Evolutionary conservation across 805 yeast species (phyloP).

Genomic region (Candida ortonii): DNA sequence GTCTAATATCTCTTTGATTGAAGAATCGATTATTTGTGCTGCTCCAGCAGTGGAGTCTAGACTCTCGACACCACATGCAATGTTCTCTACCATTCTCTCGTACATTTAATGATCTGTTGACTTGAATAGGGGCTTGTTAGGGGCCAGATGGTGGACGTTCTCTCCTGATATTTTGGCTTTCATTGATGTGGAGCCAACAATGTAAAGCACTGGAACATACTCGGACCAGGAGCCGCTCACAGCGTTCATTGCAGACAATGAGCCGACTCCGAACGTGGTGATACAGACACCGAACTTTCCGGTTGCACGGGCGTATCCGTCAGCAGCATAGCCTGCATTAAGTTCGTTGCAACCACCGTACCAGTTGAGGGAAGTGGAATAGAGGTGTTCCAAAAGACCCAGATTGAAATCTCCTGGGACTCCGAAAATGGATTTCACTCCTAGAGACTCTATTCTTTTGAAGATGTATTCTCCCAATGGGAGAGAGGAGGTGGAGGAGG

Average conservation of each 20-base stretch:
- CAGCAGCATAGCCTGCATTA: slow-evolving; percentile 87
- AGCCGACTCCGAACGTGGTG: slow-evolving; percentile 90
- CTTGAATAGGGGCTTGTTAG: slow-evolving; percentile 39
- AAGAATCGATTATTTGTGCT: slow-evolving; percentile 63
- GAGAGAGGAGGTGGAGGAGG: slow-evolving; percentile 4
- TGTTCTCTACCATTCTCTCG: slow-evolving; percentile 54
- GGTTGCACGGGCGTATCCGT: slow-evolving; percentile 75
- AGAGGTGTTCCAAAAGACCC: slow-evolving; percentile 63
- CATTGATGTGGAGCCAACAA: slow-evolving; percentile 75
- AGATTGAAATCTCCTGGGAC: slow-evolving; percentile 80
- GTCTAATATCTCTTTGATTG: slow-evolving; percentile 51
- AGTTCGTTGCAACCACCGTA: slow-evolving; percentile 86
- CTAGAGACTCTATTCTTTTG: slow-evolving; percentile 52
- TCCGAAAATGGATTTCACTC: slow-evolving; percentile 64
- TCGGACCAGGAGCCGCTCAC: slow-evolving; percentile 82
- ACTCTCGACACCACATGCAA: slow-evolving; percentile 55
- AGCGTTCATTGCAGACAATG: slow-evolving; percentile 80
- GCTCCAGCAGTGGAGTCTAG: slow-evolving; percentile 45
- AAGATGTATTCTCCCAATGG: slow-evolving; percentile 62
- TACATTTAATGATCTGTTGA: slow-evolving; percentile 67
- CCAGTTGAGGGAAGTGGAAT: slow-evolving; percentile 58
- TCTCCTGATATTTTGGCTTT: slow-evolving; percentile 22
- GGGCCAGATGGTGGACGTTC: slow-evolving; percentile 61
- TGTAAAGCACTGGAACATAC: slow-evolving; percentile 72
- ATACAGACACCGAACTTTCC: slow-evolving; percentile 61